Base-by-base conservation (phyloP, 2,329 filamentous ascomycete species). In the Penicillium italicum region DNA sequence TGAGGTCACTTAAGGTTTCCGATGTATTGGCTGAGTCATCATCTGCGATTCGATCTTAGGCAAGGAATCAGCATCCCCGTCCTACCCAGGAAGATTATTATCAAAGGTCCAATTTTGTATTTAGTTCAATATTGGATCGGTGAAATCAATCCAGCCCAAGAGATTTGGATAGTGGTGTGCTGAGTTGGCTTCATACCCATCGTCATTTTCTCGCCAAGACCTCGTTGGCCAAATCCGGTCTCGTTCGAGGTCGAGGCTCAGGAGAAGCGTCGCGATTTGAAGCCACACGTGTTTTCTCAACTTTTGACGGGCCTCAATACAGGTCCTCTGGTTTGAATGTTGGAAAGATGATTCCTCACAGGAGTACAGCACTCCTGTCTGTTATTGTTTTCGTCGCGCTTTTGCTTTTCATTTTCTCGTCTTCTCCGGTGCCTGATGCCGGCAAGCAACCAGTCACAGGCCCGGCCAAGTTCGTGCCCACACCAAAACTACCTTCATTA, bases 341-440 rank as follows among this genome's bases (percentile, higher is more conserved):
- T 38, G 24, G 30, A 38, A 73, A 64, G 43, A 76, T 76, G 74
- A 71, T 76, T 57, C 69, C 70, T 56, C 72, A 74, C 59, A 69
- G 73, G 48, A 74, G 69, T 31, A 74, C 74, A 14, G 71, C 73
- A 30, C 66, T 79, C 26, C 62, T 79, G 56, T 68, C 74, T 38
- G 71, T 74, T 37, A 71, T 78, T 53, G 66, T 77, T 46, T 75
- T 77, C 49, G 66, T 79, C 54, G 72, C 72, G 45, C 66, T 76
- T 22, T 65, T 77, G 28, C 66, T 79, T 26, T 66, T 78, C 34
- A 74, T 78, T 38, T 73, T 78, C 53, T 77, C 77, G 8, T 73
- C 75, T 12, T 74, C 76, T 3, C 69, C 74, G 31, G 58, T 69
- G 18, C 66, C 66, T 54, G 55, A 67, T 53, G 45, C 63, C 45